Conservation (phyloP, 495 filamentous ascomycete genomes). For the Xylaria scruposa region DNA sequence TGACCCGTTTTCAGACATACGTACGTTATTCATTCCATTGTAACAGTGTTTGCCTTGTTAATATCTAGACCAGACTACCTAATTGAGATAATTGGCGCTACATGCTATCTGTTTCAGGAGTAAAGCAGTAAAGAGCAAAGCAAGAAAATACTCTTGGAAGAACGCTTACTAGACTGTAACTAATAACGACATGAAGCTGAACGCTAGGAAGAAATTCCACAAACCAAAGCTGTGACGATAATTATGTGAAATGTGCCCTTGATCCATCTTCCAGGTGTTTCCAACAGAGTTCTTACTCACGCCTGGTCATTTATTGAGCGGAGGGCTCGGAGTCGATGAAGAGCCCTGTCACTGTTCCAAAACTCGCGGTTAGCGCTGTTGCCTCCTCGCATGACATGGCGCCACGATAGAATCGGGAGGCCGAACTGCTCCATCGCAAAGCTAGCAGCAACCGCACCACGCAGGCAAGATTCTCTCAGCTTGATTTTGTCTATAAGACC, state of each 20-base stretch:
- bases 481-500: neutral
- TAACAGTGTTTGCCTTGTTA: neutral
- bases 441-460: slow-evolving; percentile 11
- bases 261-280: neutral
- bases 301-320: neutral
- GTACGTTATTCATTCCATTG: neutral
- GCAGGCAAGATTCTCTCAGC: neutral
- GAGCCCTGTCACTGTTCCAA: neutral
- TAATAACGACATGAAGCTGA: neutral
- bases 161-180: neutral
- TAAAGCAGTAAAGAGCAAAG: neutral
- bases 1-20: neutral
- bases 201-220: neutral
- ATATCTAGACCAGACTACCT: neutral
- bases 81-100: neutral
- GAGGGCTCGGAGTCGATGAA: neutral
- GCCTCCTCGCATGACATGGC: neutral
- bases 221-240: neutral
- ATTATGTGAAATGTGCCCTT: neutral
- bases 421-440: slow-evolving; percentile 15
- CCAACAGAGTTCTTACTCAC: neutral
- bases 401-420: neutral
- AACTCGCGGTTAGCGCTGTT: neutral
- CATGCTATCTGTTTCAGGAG: neutral
- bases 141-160: neutral